Base-by-base conservation (phyloP, 345 rosid species). In the Ailanthus altissimus region DNA sequence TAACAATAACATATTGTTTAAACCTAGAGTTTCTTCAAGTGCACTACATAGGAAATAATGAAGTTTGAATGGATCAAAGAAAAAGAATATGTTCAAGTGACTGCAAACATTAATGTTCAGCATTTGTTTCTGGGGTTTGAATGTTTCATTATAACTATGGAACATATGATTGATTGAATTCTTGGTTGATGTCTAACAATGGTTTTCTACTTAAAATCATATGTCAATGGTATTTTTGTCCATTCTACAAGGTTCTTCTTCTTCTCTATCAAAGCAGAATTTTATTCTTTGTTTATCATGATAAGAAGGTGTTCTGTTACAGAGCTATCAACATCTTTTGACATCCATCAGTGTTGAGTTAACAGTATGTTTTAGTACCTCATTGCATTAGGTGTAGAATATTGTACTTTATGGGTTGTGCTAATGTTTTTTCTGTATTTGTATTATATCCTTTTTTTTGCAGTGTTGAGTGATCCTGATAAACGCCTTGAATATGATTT, bases 381-480 rank as follows among this genome's bases (percentile, higher is more conserved):
- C 25, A 21, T n/a, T 20, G 18, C 43, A 11, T 46, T 28, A 62
- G 56, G 60, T 13, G 26, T 50, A 13, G 14, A 36, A 36, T 36
- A 13, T 20, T 14, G 8, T 36, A 21, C 32, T 49, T 74, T 38
- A 21, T 63, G 61, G 5, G 13, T 50, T 56, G 25, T 79, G 75
- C 47, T 70, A 10, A 49, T 67, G 51, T 71, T 14, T 38, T 75
- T 54, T 71, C 32, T 79, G 14, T 43, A 61, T 72, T 69, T n/a
- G 66, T 40, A 40, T 10, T 61, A 15, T 66, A 62, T 67, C 72
- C 45, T 60, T 81, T 65, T 77, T n/a, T 32, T 32, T 1, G 79
- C 90, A 93, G 97, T 93, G 79, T 77, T 93, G 79, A 91, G 88
- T 73, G 96, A 91, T 81, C 96, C 97, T 61, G 83, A 77, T 72